phyloP scores from a whole-genome alignment of 805 yeast genomes.

The Candida xiaguanensis region DNA sequence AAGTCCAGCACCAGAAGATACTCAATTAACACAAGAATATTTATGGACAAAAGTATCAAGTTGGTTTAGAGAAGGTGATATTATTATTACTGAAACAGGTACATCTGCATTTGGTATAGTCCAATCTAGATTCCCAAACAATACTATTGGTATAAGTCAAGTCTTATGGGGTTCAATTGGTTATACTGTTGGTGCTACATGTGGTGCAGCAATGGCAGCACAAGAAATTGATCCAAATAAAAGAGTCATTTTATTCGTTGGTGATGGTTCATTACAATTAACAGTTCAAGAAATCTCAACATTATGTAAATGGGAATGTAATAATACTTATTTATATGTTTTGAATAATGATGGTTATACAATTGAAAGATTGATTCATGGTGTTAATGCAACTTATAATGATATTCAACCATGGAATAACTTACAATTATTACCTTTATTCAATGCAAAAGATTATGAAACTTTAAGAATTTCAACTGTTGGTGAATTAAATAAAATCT shows the following conservation, averaged over 20 bases:
- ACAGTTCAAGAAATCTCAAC: slow-evolving; percentile 75
- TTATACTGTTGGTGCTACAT: slow-evolving; percentile 61
- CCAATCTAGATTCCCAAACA: slow-evolving; percentile 61
- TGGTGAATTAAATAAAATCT: slow-evolving; percentile 56
- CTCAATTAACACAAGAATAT: slow-evolving; percentile 57
- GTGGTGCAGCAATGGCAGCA: slow-evolving; percentile 70
- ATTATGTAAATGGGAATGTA: slow-evolving; percentile 58
- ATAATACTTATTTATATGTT: slow-evolving; percentile 65
- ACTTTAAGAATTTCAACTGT: slow-evolving; percentile 50
- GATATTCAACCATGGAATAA: slow-evolving; percentile 72
- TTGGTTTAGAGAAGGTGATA: slow-evolving; percentile 65
- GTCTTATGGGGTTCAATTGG: slow-evolving; percentile 79
- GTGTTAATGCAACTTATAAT: slow-evolving; percentile 61
- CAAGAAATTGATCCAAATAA: slow-evolving; percentile 57
- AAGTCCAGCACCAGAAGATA: slow-evolving; percentile 32
- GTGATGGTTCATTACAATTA: slow-evolving; percentile 75
- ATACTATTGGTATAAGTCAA: slow-evolving; percentile 67
- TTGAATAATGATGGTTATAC: slow-evolving; percentile 76
- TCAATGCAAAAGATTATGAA: slow-evolving; percentile 60
- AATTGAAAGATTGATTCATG: slow-evolving; percentile 73
- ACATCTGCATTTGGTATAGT: slow-evolving; percentile 74
- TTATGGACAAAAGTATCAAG: slow-evolving; percentile 63
- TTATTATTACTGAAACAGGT: slow-evolving; percentile 71
- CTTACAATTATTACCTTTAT: slow-evolving; percentile 52
- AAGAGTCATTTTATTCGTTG: slow-evolving; percentile 66